Evolutionary conservation across 2,329 filamentous ascomycete genomes (phyloP), one percentile per base, ranked within the genome.

Genomic region (Calonectria ilicicola): DNA sequence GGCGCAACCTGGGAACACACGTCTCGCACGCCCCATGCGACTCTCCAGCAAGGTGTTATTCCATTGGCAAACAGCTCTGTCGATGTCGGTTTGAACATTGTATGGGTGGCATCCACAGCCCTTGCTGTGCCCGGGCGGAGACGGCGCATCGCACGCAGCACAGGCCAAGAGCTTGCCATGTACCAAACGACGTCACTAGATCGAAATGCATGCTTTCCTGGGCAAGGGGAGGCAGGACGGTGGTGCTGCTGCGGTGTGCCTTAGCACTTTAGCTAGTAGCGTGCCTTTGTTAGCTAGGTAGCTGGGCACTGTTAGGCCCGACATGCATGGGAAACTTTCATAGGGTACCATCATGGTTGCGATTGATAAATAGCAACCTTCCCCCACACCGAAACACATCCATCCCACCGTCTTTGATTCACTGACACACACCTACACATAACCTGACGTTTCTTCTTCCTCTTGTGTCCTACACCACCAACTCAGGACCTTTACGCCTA

Each of bases 301-400:
- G 32, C 51, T 35, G 27, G 21, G 44, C 44, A 10, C 35, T 40
- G 19, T 7, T 40, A 40, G 29, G 12, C 23, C 12, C 6, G 8
- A 21, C 17, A n/a, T 6, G 32, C 17, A n/a, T 6, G 32, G 47
- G 46, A 35, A 53, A 32, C 29, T 51, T 23, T 21, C 14, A 23
- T 63, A 35, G 53, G 53, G 32, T 40, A 29, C 32, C 21, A 46
- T 42, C 29, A 47, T 47, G 49, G 9, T 44, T 46, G 29, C 27
- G 35, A 64, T 67, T 68, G 66, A 68, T 67, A 72, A 72, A 72
- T 72, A 72, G 64, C 47, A 72, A 42, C 44, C 53, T 27, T 40
- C 56, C 46, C 65, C 69, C 69, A 56, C 44, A n/a, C 38, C 47
- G 47, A 62, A 58, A 63, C 53, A 62, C 23, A 23, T 47, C 42